Conservation (phyloP, 78 protist species). For the Dictyostelium discoideum region dicty_2.7 NC_007089.4:5812001-5812500, state of each 20-base stretch:
- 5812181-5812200: slow-evolving; percentile 10
- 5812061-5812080: not conserved
- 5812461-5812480: not conserved
- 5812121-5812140: slow-evolving; percentile 12
- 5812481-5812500: not conserved
- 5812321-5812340: not conserved
- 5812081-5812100: not conserved
- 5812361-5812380: slow-evolving; percentile 2
- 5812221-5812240: not conserved
- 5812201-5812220: not conserved
- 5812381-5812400: not conserved
- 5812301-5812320: slow-evolving; percentile 15
- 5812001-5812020: not conserved
- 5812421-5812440: not conserved
- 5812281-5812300: slow-evolving; percentile 19
- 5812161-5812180: not conserved
- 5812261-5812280: slow-evolving; percentile 3
- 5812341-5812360: not conserved
- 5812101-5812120: not conserved
- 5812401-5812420: slow-evolving; percentile 11
- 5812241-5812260: slow-evolving; percentile 2
- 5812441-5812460: not conserved
- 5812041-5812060: slow-evolving; percentile 18
- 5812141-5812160: not conserved
- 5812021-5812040: not conserved